Base-by-base conservation (phyloP, 164 flowering plant species). In the Dillenia turbinata region DNA sequence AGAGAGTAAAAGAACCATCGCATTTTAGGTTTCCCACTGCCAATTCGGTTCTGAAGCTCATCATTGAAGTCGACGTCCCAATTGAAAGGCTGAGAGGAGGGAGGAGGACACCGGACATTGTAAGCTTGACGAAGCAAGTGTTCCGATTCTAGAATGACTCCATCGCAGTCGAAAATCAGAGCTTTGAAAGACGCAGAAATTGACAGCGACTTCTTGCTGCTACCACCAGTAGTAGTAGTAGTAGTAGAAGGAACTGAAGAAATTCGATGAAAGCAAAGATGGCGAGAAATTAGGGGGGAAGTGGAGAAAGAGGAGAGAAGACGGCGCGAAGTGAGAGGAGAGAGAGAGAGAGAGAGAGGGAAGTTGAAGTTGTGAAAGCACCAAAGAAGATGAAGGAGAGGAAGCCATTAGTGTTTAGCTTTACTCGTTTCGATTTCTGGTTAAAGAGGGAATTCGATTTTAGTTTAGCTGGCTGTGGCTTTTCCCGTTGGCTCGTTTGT, bases 1-100 rank as follows among this genome's bases (percentile, higher is more conserved):
- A 57, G 48, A 60, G 55, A 51, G 51, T 51, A 53, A 5, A 52
- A 55, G 9, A 22, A 89, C 97, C 97, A 91, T 77, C 99, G 77
- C 97, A 94, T 91, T 68, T 94, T 94, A 48, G 99, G 99, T 66
- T 91, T 94, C 19, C 99, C 99, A 2, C 99, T 97, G 17, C 97
- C 97, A 49, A 94, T 77, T 4, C 43, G 85, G 62, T 94, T 94
- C 87, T 94, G 99, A 57, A 94, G 80, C 66, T 48, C 84, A n/a
- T 94, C 99, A 62, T 94, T 91, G 73, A 91, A 94, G 9, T 86
- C 89, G 26, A 65, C 16, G 60, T 47, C 75, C 99, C 99, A 94
- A 46, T 82, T 65, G 64, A 94, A 88, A 14, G 84, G 79, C 64
- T 70, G 57, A 2, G 78, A 44, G 9, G 84, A 53, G 12, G 88